Evolutionary conservation across 2,329 filamentous ascomycete species (phyloP).

Genomic region (Fusarium nelsonii): DNA sequence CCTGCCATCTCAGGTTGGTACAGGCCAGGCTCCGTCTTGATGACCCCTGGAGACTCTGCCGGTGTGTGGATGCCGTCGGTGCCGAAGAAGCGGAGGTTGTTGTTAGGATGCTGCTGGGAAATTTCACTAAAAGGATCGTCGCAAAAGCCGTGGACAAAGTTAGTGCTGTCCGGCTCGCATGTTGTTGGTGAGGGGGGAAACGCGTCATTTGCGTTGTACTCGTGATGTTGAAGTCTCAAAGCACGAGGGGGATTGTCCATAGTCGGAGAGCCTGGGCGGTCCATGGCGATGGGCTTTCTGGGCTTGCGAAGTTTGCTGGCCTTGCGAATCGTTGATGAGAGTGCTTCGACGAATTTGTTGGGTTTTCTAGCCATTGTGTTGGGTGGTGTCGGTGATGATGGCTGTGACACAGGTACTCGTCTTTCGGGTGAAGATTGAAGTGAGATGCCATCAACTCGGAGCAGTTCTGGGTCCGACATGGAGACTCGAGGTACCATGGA

Average conservation of each 20-base stretch:
- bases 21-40: conserved; percentile 50
- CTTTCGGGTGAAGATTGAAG: conserved; percentile 54
- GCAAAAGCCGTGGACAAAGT: conserved; percentile 54
- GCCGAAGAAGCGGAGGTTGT: conserved; percentile 50
- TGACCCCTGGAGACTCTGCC: conserved; percentile 55
- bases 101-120: conserved; percentile 42
- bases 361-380: conserved; percentile 50
- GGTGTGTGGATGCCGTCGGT: conserved; percentile 54
- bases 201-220: conserved; percentile 42
- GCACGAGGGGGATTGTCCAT: conserved; percentile 52
- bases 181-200: conserved; percentile 47
- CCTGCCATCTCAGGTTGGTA: conserved; percentile 44
- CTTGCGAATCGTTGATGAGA: conserved; percentile 58
- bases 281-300: conserved; percentile 44
- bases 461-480: conserved; percentile 63
- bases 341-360: conserved; percentile 58
- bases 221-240: conserved; percentile 50
- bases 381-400: conserved; percentile 52
- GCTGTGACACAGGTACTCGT: conserved; percentile 49
- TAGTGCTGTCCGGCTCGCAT: conserved; percentile 45
- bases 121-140: conserved; percentile 57
- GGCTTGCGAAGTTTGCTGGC: conserved; percentile 53
- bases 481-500: conserved; percentile 52
- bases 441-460: conserved; percentile 62
- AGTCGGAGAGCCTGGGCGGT: conserved; percentile 51